Evolutionary conservation across 257 asterid genomes (phyloP).

Genomic region (Rhazya stricta): DNA sequence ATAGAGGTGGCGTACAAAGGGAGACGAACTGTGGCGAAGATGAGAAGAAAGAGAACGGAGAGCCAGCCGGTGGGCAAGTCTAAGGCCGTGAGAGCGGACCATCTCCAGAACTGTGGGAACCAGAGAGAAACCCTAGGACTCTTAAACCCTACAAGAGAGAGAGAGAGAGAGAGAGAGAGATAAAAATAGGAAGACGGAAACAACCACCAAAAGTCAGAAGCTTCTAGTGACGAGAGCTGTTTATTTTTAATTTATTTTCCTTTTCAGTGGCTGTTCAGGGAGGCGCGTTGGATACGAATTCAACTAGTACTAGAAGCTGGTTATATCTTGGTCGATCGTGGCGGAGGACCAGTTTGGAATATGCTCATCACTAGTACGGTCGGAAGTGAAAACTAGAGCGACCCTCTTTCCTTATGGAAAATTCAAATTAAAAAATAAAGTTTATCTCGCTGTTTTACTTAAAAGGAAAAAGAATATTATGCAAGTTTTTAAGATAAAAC

Average conservation of each 20-base stretch:
- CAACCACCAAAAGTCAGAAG: background rate
- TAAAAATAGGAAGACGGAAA: background rate
- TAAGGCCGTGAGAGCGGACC: constrained; percentile 23
- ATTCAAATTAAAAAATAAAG: too few relatives aligned
- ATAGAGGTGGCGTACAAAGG: constrained; percentile 7
- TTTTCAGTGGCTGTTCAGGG: background rate
- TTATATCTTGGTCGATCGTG: background rate
- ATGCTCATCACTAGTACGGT: background rate
- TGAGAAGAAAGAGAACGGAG: constrained; percentile 21
- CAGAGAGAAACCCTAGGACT: background rate
- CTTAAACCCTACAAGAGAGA: constrained; percentile 1
- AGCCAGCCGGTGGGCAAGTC: constrained; percentile 20
- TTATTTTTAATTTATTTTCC: background rate
- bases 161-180: background rate
- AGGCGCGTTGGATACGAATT: background rate
- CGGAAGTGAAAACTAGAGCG: too few relatives aligned
- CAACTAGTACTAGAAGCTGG: background rate
- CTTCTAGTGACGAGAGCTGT: background rate
- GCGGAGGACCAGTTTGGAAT: background rate
- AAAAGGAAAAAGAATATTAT: too few relatives aligned
- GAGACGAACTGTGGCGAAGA: constrained; percentile 12
- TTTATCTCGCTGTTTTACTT: too few relatives aligned
- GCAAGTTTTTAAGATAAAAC: too few relatives aligned
- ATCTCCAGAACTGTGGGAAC: constrained; percentile 10
- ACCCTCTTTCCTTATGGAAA: background rate